Evolutionary conservation across 371 early-diverging fungal genomes (phyloP).

Genomic region (Apophysomyces elegans): DNA sequence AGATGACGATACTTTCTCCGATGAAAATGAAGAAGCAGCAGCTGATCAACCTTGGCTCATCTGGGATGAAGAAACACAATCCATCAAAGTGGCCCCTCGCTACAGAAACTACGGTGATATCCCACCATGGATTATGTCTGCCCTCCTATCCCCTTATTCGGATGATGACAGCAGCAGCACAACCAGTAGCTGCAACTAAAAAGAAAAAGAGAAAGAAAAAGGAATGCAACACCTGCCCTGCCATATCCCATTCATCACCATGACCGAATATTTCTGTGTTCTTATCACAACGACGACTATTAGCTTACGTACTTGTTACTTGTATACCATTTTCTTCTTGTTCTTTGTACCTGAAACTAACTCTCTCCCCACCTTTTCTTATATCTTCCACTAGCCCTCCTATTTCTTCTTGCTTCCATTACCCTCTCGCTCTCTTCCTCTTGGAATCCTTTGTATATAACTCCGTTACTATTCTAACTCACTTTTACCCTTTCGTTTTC

Average conservation of each 20-base stretch:
- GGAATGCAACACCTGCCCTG: too few species aligned
- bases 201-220: neutral
- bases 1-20: neutral
- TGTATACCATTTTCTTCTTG: too few species aligned
- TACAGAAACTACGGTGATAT: neutral
- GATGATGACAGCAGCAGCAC: neutral
- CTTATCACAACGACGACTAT: too few species aligned
- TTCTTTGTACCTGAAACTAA: too few species aligned
- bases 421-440: neutral
- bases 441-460: neutral
- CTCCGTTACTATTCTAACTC: neutral
- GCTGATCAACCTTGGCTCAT: neutral
- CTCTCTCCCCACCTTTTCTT: too few species aligned
- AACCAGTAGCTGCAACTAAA: neutral
- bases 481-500: neutral
- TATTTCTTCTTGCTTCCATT: neutral
- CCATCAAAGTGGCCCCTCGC: neutral
- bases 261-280: too few species aligned
- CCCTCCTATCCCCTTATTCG: neutral
- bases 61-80: conserved; percentile 5
- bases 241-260: too few species aligned
- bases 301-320: too few species aligned
- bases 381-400: neutral
- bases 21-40: neutral
- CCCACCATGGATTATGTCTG: neutral